phyloP scores from a whole-genome alignment of 345 rosid genomes.

The Limnanthes douglasii region DNA sequence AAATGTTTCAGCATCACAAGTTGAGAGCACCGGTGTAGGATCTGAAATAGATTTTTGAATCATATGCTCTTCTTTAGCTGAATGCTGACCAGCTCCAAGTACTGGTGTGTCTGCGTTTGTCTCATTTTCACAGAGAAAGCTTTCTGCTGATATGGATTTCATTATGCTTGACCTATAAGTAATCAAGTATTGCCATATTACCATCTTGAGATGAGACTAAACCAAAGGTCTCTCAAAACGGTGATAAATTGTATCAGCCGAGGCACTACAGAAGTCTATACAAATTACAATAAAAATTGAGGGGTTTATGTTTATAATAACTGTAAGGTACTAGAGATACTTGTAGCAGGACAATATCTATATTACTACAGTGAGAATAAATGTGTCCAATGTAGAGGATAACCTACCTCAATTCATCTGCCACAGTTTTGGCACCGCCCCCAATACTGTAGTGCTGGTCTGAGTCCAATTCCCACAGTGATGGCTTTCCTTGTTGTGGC shows the following conservation, averaged over 20 bases:
- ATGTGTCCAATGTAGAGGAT: no score
- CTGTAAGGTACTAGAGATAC: no score
- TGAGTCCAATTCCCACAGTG: conserved; percentile 82
- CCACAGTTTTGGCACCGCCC: conserved; percentile 19
- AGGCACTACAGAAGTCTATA: no score
- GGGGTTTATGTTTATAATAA: no score
- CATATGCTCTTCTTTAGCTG: conserved; percentile 18
- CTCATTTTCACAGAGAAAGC: conserved; percentile 34
- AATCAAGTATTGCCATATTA: no score
- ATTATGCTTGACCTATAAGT: conserved; percentile 53
- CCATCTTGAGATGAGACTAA: no score
- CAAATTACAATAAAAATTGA: no score
- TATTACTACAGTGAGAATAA: no score
- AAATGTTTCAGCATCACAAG: conserved; percentile 30
- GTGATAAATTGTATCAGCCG: no score
- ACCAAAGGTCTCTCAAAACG: no score
- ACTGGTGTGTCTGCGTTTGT: conserved; percentile 15
- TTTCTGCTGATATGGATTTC: conserved; percentile 82
- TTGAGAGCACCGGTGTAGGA: conserved; percentile 42
- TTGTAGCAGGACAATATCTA: no score
- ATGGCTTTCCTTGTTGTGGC: conserved; percentile 78
- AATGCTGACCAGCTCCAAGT: conserved; percentile 17
- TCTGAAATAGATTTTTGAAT: conserved; percentile 38
- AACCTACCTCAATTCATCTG: conserved; percentile 41
- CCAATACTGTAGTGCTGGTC: conserved; percentile 56